Base-by-base conservation (phyloP, 2,329 filamentous ascomycete species). In the Fusarium newnesense region DNA sequence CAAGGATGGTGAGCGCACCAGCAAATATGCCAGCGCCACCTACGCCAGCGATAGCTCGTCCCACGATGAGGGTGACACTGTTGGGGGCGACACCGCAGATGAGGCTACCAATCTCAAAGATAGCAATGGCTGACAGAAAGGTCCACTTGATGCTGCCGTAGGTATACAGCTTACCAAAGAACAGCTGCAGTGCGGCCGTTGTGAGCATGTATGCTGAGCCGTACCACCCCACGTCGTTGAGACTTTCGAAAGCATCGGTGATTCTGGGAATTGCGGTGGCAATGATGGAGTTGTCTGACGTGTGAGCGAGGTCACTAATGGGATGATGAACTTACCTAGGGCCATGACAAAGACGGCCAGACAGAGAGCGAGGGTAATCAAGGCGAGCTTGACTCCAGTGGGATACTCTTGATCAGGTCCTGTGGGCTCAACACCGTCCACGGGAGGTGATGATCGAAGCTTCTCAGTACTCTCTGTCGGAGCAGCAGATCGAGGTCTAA, bases 151-250 rank as follows among this genome's bases (percentile, higher is more conserved):
- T 81, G 67, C 80, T 80, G 74, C 80, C 85, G 64, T 85, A 85
- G 21, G 83, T 86, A 73, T 85, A 87, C 46, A 86, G 69, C 60
- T 84, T 85, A 39, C 82, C 83, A 60, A 81, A 82, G 37, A 82
- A 77, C 11, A 84, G 76, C 64, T 85, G 83, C 21, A 85, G 79
- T 3, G 83, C 81, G 34, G 81, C 78, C 9, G 81, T 79, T 7
- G 84, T 84, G 36, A 86, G 80, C 70, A 85, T 78, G 70, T 85
- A 84, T 44, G 83, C 81, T 10, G 77, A 83, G 6, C 84, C 85
- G 66, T 88, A 87, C 86, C 86, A 88, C 52, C 84, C 85, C 16
- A 88, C 83, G 61, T 87, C 85, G 12, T 82, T 79, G 11, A 87
- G 78, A 53, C 83, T 82, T 30, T 83, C 78, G 76, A 85, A 84